phyloP scores from a whole-genome alignment of 2,329 filamentous ascomycete species.

The Drechslera avenae region DNA sequence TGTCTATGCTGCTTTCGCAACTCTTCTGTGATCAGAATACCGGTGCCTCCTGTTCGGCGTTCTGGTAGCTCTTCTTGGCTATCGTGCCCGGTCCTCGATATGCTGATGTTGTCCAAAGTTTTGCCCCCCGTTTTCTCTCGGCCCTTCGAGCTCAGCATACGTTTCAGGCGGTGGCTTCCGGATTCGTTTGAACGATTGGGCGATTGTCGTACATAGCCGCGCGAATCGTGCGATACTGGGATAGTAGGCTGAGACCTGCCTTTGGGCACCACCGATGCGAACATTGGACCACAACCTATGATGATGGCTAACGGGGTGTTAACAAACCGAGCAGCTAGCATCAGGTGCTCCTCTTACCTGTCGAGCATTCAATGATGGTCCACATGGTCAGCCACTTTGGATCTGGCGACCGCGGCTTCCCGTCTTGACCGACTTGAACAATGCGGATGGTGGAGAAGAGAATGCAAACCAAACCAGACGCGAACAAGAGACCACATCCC shows the following conservation, averaged over 20 bases:
- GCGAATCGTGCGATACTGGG: constrained; percentile 9
- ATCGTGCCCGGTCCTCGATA: constrained; percentile 8
- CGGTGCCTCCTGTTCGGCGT: constrained; percentile 5
- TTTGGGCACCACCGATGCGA: constrained; percentile 24
- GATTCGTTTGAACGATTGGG: constrained; percentile 5
- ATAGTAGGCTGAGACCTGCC: neutral
- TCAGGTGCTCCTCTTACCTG: constrained; percentile 30
- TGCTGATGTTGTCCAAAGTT: constrained; percentile 2
- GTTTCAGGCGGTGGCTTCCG: constrained; percentile 9
- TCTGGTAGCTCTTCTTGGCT: constrained; percentile 21
- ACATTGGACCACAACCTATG: constrained; percentile 32
- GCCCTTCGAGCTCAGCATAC: constrained; percentile 12
- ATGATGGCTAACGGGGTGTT: constrained; percentile 23
- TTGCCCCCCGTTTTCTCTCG: constrained; percentile 9
- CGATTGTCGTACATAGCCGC: constrained; percentile 23
- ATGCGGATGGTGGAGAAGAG: constrained; percentile 36
- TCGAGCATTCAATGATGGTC: constrained; percentile 45
- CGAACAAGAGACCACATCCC: constrained; percentile 37
- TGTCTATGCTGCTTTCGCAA: constrained; percentile 6
- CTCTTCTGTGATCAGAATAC: constrained; percentile 10
- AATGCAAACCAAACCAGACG: constrained; percentile 35
- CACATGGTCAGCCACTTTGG: constrained; percentile 47
- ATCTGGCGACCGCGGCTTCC: constrained; percentile 34
- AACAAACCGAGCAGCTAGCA: neutral
- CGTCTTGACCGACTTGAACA: constrained; percentile 40